Base-by-base conservation (phyloP, 176 grass and related monocot genomes). In the Oryza australiensis region DNA sequence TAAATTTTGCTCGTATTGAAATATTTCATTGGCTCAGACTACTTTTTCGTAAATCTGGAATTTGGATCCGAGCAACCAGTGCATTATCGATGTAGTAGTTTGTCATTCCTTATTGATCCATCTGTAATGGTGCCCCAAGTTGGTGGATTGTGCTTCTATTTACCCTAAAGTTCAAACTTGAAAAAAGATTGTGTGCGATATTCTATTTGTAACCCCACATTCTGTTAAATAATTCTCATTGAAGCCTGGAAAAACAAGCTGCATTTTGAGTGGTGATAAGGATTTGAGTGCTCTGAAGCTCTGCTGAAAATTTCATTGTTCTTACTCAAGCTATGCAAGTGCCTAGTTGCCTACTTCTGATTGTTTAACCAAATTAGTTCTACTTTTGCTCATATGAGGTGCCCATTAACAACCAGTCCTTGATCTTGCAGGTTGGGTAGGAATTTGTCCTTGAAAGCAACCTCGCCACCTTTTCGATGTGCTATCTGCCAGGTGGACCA, bases 401-500 rank as follows among this genome's bases (percentile, higher is more conserved):
- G 7, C 0, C 2, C 69, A 84, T 57, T 81, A 69, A 72, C 41
- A 83, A 55, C 2, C 11, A 33, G 38, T 0, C 7, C n/a, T 79
- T 74, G 27, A 26, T 75, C 64, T 26, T 85, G 37, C 88, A 99
- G 96, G 76, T 66, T 99, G 79, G 89, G 89, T 76, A 92, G 89
- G 69, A 94, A 89, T 71, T 71, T 87, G 66, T 86, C 89, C 55
- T 83, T 90, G 34, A 90, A 86, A 88, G 91, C 85, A 76, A 72
- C 74, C 24, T 88, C 75, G 2, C 82, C 83, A 7, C 51, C 89
- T 63, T 87, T 86, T 51, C 91, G 89, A 0, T 99, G 96, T 55
- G 93, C 89, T 29, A 99, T 99, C 38, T 99, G 96, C 91, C 93
- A 99, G 90, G 79, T 83, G 59, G 90, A 92, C 57, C 90, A 92